Conservation (phyloP, 2,329 filamentous ascomycete genomes). For the Fusarium mundagurra region DNA sequence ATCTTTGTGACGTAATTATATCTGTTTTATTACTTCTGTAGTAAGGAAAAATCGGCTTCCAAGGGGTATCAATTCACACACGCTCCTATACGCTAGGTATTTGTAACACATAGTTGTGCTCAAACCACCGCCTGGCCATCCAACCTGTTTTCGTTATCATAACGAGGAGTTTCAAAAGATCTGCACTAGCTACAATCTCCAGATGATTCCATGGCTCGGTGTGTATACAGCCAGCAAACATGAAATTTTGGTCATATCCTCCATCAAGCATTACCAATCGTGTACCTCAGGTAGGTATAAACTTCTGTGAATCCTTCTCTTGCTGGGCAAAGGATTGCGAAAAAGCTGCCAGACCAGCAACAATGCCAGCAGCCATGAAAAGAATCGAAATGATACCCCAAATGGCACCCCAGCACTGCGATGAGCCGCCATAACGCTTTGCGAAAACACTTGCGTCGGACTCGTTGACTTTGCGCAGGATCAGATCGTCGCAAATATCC, state of each 20-base stretch:
- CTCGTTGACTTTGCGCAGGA: conserved; percentile 81
- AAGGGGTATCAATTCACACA: conserved; percentile 36
- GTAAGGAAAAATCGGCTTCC: conserved; percentile 7
- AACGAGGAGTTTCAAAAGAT: conserved; percentile 2
- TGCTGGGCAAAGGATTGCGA: conserved; percentile 75
- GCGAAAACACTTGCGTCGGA: conserved; percentile 85
- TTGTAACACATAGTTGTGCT: conserved; percentile 5
- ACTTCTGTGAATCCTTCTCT: conserved; percentile 72
- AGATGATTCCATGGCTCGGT: background rate
- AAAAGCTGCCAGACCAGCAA: conserved; percentile 82
- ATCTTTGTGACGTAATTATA: background rate
- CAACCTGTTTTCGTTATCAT: conserved; percentile 29
- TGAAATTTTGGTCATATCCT: no score
- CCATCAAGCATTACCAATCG: background rate
- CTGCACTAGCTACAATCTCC: background rate
- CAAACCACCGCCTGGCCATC: background rate
- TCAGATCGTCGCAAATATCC: conserved; percentile 87
- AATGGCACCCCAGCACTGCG: conserved; percentile 82
- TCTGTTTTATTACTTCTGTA: background rate
- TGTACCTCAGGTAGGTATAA: conserved; percentile 62
- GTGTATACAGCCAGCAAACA: background rate
- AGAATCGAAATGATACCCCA: conserved; percentile 78
- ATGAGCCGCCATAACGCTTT: conserved; percentile 79
- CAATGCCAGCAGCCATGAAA: conserved; percentile 77
- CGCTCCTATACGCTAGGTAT: background rate